A percentile compares a stretch with the other conserved stretches of the same genome.
These are phyloP conservation scores for Camellia japonica DNA, from an alignment of 148 eudicot genomes.

Conservation along the genomic window DNA sequence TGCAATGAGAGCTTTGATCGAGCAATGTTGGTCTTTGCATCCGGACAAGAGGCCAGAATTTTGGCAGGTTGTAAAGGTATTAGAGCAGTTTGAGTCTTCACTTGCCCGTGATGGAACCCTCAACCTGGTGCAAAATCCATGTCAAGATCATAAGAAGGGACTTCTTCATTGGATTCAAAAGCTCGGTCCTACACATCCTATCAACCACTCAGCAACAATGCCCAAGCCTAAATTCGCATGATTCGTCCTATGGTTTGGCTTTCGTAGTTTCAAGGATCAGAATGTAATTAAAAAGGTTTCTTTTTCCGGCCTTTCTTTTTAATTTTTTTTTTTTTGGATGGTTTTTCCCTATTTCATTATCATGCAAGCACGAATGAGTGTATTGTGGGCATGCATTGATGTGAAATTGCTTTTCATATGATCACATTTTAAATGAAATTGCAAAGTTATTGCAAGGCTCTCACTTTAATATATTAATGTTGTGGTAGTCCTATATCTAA, in stretches of 20 bases:
- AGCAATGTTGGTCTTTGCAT: slow-evolving; percentile 80
- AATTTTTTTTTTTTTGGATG: background rate
- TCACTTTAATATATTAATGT: background rate
- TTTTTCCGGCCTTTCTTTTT: slow-evolving; percentile 7
- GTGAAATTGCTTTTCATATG: slow-evolving; percentile 7
- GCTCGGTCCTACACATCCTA: slow-evolving; percentile 45
- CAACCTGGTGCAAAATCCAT: slow-evolving; percentile 45
- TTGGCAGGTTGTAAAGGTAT: slow-evolving; percentile 82
- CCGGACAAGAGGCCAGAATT: slow-evolving; percentile 92
- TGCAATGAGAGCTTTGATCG: slow-evolving; percentile 75
- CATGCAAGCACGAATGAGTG: slow-evolving; percentile 20
- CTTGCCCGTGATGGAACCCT: slow-evolving; percentile 62
- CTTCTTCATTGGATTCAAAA: slow-evolving; percentile 74
- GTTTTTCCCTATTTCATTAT: slow-evolving; percentile 26
- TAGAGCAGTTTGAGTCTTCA: slow-evolving; percentile 66
- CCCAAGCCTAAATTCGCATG: slow-evolving; percentile 54
- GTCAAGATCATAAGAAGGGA: slow-evolving; percentile 70
- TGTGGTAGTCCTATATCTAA: background rate
- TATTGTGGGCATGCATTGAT: slow-evolving; percentile 18
- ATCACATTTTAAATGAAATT: background rate
- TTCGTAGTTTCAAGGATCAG: slow-evolving; percentile 18
- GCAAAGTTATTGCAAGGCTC: background rate
- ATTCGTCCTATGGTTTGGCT: slow-evolving; percentile 24
- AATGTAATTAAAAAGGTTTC: slow-evolving; percentile 33
- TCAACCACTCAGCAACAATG: slow-evolving; percentile 23